These are phyloP conservation scores for Knoxdaviesia proteae DNA, from an alignment of 2,329 filamentous ascomycete genomes.

Conservation along the genomic window DNA sequence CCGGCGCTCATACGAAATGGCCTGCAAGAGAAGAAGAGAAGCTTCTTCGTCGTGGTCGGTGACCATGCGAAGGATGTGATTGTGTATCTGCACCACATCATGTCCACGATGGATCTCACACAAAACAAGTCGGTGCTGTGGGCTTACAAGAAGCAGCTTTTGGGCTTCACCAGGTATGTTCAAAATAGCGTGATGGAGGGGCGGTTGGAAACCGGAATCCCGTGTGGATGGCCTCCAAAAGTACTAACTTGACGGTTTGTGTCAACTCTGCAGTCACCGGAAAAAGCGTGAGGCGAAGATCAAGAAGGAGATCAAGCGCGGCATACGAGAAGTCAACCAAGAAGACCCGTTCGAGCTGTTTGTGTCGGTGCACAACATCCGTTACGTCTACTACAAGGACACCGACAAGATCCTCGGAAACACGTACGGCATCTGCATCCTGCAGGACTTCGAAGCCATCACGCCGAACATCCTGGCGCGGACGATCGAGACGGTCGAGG, in stretches of 20 bases:
- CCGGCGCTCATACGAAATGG: slow-evolving; percentile 81
- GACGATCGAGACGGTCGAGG: slow-evolving; percentile 94
- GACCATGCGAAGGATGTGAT: slow-evolving; percentile 92
- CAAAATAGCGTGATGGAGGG: no score
- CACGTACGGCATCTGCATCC: slow-evolving; percentile 94
- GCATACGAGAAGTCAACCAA: slow-evolving; percentile 74
- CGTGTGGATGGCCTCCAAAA: background rate
- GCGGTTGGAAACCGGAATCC: no score
- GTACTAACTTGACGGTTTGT: background rate
- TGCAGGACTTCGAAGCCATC: slow-evolving; percentile 94
- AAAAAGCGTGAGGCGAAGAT: slow-evolving; percentile 98
- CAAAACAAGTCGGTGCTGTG: slow-evolving; percentile 82
- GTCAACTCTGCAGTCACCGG: slow-evolving; percentile 40
- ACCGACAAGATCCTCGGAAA: slow-evolving; percentile 97
- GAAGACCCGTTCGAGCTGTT: slow-evolving; percentile 97
- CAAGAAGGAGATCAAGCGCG: slow-evolving; percentile 92
- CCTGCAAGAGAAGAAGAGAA: slow-evolving; percentile 86
- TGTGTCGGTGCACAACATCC: slow-evolving; percentile 86
- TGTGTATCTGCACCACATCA: slow-evolving; percentile 79
- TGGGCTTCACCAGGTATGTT: slow-evolving; percentile 62
- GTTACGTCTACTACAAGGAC: slow-evolving; percentile 99
- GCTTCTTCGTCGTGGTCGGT: slow-evolving; percentile 92
- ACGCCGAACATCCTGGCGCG: slow-evolving; percentile 92
- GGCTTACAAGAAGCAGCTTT: slow-evolving; percentile 95
- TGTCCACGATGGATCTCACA: slow-evolving; percentile 75